Conservation (phyloP, 2,329 filamentous ascomycete genomes). For the Fusarium virguliforme region DNA sequence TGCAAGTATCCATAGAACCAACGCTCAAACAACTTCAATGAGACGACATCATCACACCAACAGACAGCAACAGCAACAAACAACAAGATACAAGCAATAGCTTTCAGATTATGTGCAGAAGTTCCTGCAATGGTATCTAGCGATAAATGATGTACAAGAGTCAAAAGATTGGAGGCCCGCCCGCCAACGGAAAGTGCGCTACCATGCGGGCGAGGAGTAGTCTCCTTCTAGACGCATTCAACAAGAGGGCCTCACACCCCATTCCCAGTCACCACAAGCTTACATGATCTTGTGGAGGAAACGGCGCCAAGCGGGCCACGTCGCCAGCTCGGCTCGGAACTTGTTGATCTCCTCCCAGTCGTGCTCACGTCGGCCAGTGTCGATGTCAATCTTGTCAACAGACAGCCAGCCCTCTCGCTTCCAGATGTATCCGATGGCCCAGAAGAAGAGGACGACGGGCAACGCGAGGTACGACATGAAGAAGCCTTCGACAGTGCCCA, state of each 20-base stretch:
- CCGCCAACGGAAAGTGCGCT: slow-evolving; percentile 8
- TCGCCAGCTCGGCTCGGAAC: slow-evolving; percentile 65
- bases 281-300: slow-evolving; percentile 59
- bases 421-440: slow-evolving; percentile 74
- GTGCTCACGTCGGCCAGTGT: slow-evolving; percentile 76
- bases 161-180: slow-evolving; percentile 15
- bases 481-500: slow-evolving; percentile 65
- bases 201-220: slow-evolving; percentile 3
- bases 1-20: too few relatives aligned
- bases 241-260: background rate
- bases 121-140: slow-evolving; percentile 47
- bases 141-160: slow-evolving; percentile 41
- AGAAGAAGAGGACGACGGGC: slow-evolving; percentile 71
- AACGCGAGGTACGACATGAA: slow-evolving; percentile 71
- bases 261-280: slow-evolving; percentile 19
- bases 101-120: slow-evolving; percentile 17
- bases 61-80: background rate
- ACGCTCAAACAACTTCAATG: background rate
- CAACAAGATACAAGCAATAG: background rate
- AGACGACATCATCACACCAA: background rate
- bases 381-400: slow-evolving; percentile 76
- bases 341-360: slow-evolving; percentile 77
- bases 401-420: slow-evolving; percentile 75
- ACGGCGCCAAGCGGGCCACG: slow-evolving; percentile 68
- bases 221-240: slow-evolving; percentile 9